Percentiles rank a stretch among this genome's conserved stretches.
Conservation (phyloP, 148 eudicot species). For the Mesembryanthemum crystallinum region DNA sequence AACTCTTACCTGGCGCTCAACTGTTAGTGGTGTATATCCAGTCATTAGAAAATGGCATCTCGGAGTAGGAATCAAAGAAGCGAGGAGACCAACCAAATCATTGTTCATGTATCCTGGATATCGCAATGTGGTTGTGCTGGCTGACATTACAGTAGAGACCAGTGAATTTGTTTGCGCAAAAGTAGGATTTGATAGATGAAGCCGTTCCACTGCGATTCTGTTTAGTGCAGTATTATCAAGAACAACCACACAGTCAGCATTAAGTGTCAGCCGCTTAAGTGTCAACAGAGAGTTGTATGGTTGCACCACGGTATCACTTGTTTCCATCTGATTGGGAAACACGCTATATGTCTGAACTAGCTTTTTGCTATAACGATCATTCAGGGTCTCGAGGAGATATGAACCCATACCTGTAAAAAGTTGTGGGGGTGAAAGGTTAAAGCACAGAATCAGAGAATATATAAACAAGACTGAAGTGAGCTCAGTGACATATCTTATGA, state of each 20-base stretch:
- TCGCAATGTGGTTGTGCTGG: slow-evolving; percentile 96
- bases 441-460: neutral
- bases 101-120: slow-evolving; percentile 99
- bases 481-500: neutral
- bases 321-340: slow-evolving; percentile 94
- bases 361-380: slow-evolving; percentile 98
- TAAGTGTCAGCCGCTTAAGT: slow-evolving; percentile 86
- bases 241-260: slow-evolving; percentile 99
- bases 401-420: slow-evolving; percentile 88
- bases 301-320: slow-evolving; percentile 96
- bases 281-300: slow-evolving; percentile 97
- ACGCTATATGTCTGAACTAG: slow-evolving; percentile 99
- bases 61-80: slow-evolving; percentile 98
- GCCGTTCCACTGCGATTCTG: slow-evolving; percentile 97
- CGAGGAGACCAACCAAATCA: slow-evolving; percentile 98
- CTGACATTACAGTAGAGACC: slow-evolving; percentile 99
- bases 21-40: slow-evolving; percentile 98
- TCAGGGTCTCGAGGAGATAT: slow-evolving; percentile 87
- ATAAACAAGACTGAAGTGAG: neutral
- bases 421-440: neutral
- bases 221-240: slow-evolving; percentile 97
- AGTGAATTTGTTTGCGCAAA: slow-evolving; percentile 94
- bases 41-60: slow-evolving; percentile 99
- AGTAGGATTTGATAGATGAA: slow-evolving; percentile 86
- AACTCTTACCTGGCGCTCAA: slow-evolving; percentile 85